These are phyloP conservation scores for Huntiella decipiens DNA, from an alignment of 2,329 filamentous ascomycete species.

Conservation along the genomic window DNA sequence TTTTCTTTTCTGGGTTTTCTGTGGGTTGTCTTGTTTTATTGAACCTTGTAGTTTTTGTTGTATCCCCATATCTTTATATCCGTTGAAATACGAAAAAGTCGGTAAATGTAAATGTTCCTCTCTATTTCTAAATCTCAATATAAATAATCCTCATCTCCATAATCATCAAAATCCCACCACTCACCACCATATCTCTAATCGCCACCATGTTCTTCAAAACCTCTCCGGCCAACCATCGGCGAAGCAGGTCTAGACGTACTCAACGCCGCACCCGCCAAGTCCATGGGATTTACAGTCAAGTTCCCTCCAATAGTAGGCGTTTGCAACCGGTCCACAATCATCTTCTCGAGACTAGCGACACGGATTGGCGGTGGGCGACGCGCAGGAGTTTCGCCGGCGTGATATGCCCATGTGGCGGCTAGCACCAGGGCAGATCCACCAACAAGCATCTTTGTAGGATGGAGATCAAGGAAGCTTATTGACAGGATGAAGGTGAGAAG, in stretches of 20 bases:
- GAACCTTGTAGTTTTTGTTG: too few species aligned
- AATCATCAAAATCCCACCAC: neutral
- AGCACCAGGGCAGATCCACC: slow-evolving; percentile 64
- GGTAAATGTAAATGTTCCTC: neutral
- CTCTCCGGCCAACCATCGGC: slow-evolving; percentile 10
- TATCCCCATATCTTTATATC: neutral
- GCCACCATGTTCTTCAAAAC: slow-evolving; percentile 7
- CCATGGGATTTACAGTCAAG: slow-evolving; percentile 10
- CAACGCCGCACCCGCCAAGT: slow-evolving; percentile 3
- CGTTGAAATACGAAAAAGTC: too few species aligned
- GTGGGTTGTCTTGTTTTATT: too few species aligned
- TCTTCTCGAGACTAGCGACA: slow-evolving; percentile 63
- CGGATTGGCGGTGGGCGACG: slow-evolving; percentile 43
- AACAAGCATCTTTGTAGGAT: slow-evolving; percentile 62
- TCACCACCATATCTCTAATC: neutral
- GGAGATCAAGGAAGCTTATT: slow-evolving; percentile 67
- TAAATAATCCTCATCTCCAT: neutral
- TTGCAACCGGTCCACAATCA: slow-evolving; percentile 32
- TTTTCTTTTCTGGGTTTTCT: neutral
- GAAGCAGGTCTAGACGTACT: slow-evolving; percentile 9
- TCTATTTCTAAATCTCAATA: neutral
- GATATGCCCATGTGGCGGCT: slow-evolving; percentile 71
- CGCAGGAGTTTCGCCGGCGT: slow-evolving; percentile 35
- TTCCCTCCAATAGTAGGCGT: slow-evolving; percentile 18
- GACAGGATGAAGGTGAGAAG: slow-evolving; percentile 72